These are phyloP conservation scores for Vaccinium macrocarpon DNA, from an alignment of 148 eudicot genomes.

Conservation along the genomic window DNA sequence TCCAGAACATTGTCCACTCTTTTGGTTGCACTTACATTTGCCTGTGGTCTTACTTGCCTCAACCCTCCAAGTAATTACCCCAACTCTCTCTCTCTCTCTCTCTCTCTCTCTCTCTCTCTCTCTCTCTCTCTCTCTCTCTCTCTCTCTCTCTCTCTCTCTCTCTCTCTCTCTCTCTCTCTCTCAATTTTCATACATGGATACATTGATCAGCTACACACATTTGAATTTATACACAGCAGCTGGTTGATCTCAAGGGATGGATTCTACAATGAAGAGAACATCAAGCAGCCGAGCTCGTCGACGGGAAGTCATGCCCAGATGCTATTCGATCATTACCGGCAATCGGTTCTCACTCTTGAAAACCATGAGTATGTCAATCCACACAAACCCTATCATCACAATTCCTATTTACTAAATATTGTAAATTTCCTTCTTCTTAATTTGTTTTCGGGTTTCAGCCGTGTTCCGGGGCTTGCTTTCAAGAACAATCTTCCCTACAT, in stretches of 20 bases:
- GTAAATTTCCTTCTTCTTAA: background rate
- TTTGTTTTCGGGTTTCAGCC: constrained; percentile 30
- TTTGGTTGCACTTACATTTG: constrained; percentile 61
- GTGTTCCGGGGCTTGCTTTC: constrained; percentile 80
- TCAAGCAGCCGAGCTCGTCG: constrained; percentile 40
- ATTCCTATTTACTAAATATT: background rate
- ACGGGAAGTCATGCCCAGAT: constrained; percentile 32
- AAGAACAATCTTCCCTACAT: constrained; percentile 40
- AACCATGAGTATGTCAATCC: constrained; percentile 20
- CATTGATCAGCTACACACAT: too few species aligned
- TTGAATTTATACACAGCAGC: constrained; percentile 25
- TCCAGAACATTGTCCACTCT: constrained; percentile 42
- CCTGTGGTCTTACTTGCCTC: constrained; percentile 62
- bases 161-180: too few species aligned
- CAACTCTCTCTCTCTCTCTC: constrained; percentile 2
- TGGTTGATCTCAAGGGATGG: constrained; percentile 53
- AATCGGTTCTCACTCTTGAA: constrained; percentile 13
- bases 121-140: too few species aligned
- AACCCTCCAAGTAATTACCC: constrained; percentile 25
- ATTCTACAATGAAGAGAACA: constrained; percentile 35
- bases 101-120: background rate
- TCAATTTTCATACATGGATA: too few species aligned
- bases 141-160: too few species aligned
- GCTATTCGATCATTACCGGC: constrained; percentile 53
- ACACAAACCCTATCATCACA: background rate